These are phyloP conservation scores for Verbena officinalis DNA, from an alignment of 257 asterid species.

Conservation along the genomic window DNA sequence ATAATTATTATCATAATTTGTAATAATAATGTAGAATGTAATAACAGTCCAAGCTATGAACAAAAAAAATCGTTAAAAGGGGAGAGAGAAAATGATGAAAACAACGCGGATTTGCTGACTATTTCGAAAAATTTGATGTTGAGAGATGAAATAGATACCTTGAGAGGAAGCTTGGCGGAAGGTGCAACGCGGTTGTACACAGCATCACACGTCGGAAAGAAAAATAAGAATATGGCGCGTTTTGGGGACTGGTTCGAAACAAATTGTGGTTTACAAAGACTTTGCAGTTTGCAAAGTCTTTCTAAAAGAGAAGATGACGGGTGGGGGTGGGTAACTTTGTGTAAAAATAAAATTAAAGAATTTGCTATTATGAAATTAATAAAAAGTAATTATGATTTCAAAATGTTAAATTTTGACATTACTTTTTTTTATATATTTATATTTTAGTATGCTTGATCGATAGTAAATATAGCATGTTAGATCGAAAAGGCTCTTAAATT, in stretches of 20 bases:
- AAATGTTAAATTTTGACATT: too few species aligned
- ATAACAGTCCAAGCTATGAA: constrained; percentile 5
- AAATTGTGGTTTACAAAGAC: constrained; percentile 20
- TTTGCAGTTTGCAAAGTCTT: constrained; percentile 32
- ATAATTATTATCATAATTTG: neutral
- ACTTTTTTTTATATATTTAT: too few species aligned
- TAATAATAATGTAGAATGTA: neutral
- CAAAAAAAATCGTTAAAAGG: neutral
- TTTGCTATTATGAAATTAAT: too few species aligned
- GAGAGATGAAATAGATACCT: constrained; percentile 16
- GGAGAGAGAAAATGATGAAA: neutral
- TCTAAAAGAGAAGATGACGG: neutral
- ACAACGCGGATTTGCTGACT: constrained; percentile 42
- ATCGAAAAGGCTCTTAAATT: too few species aligned
- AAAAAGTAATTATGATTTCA: too few species aligned
- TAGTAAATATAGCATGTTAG: too few species aligned
- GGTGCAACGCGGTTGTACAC: constrained; percentile 36
- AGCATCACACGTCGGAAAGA: constrained; percentile 20
- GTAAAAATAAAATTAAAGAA: too few species aligned
- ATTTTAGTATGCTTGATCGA: too few species aligned
- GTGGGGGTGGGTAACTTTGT: too few species aligned
- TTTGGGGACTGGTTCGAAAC: neutral
- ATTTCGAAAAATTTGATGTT: constrained; percentile 21
- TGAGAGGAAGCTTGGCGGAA: constrained; percentile 39
- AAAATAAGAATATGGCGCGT: constrained; percentile 19